Evolutionary conservation across 140 eudicot genomes (phyloP).

Genomic region (Stevia rebaudiana): DNA sequence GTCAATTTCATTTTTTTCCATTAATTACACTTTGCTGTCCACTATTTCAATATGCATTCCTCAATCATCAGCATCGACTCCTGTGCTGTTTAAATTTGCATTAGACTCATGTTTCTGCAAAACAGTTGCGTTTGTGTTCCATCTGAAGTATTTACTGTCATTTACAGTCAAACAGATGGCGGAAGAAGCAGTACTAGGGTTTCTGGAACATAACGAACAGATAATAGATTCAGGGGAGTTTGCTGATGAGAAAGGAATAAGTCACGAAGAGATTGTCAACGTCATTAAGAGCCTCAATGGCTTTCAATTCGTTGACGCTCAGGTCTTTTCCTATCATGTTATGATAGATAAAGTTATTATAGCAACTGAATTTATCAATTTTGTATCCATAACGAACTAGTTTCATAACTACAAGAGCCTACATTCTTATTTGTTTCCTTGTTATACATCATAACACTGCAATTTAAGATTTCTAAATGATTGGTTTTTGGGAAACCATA

Average conservation of each 20-base stretch:
- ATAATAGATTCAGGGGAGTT: constrained; percentile 64
- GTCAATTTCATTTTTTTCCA: neutral
- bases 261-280: constrained; percentile 73
- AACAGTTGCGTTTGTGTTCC: neutral
- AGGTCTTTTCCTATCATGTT: constrained; percentile 29
- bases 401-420: neutral
- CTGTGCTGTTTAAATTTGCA: too few species aligned
- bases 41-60: too few species aligned
- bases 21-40: too few species aligned
- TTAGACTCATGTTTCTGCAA: too few species aligned
- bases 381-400: neutral
- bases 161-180: constrained; percentile 43
- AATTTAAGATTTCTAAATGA: neutral
- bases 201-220: constrained; percentile 47
- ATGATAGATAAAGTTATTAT: neutral
- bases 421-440: neutral
- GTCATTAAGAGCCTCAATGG: constrained; percentile 69
- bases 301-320: constrained; percentile 51
- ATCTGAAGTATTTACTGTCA: neutral
- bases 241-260: constrained; percentile 48
- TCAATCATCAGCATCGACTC: neutral
- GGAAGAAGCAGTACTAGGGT: constrained; percentile 71
- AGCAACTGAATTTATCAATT: neutral
- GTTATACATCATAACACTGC: neutral
- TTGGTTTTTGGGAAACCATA: neutral